These are phyloP conservation scores for Physaria fendleri DNA, from an alignment of 345 rosid species.

Conservation along the genomic window DNA sequence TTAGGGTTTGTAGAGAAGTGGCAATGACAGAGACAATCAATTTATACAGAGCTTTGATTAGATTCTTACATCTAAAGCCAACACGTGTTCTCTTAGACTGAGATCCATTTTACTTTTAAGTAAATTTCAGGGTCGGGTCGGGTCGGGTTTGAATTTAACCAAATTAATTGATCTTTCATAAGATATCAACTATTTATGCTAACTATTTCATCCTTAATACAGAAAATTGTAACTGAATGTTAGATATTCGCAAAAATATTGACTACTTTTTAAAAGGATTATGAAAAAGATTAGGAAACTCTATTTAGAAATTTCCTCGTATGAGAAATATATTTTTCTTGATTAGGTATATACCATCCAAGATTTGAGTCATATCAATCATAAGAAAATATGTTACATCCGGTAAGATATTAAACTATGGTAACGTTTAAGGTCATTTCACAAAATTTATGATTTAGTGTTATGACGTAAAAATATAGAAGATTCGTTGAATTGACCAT, in stretches of 20 bases:
- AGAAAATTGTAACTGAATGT: neutral
- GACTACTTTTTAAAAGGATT: neutral
- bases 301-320: neutral
- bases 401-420: neutral
- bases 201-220: neutral
- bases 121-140: neutral
- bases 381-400: neutral
- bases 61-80: neutral
- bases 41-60: constrained; percentile 22
- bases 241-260: neutral
- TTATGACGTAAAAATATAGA: neutral
- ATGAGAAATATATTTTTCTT: neutral
- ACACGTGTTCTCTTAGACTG: constrained; percentile 23
- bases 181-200: too few relatives aligned
- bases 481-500: neutral
- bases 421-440: neutral
- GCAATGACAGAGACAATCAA: constrained; percentile 26
- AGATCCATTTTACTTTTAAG: constrained; percentile 5
- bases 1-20: constrained; percentile 32
- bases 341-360: neutral
- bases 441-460: neutral
- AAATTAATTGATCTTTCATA: neutral
- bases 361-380: neutral
- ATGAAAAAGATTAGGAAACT: neutral
- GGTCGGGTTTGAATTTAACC: neutral